Evolutionary conservation across 768 basidiomycete species (phyloP), one percentile per base, ranked within the genome.

Genomic region (Macrolepiota dolichaula): DNA sequence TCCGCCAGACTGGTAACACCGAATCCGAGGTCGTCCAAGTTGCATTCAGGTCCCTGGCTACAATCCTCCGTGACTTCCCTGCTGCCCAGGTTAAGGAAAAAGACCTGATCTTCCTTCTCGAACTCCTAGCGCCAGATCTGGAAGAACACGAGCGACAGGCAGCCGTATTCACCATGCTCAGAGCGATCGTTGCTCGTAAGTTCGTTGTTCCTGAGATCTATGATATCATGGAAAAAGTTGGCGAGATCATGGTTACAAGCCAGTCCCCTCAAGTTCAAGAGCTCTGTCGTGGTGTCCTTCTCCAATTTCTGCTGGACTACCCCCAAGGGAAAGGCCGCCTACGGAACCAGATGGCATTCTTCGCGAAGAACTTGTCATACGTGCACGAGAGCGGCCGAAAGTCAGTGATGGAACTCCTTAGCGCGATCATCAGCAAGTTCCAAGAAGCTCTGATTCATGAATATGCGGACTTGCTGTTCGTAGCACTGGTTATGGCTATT

Each of bases 181-280:
- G 94, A 10, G 91, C 95, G 25, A 94, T 98, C 65, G 87, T 98
- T 15, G 83, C 89, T 4, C 86, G 96, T 35, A 93, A 92, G 69
- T 91, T 98, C 64, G 87, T 98, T 35, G 92, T 96, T 0, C 93
- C 93, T 0, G 97, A 98, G 73, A 89, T 99, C 54, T 99, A 99
- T 75, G 96, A 98, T 72, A 75, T 96, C 37, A 98, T 99, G 96
- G 92, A 93, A 62, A 87, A 87, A 61, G 87, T 98, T 22, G 87
- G 94, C 2, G 89, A 94, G 65, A 85, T 96, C 66, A 87, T 97
- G 81, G 93, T 99, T 42, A 96, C 94, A 12, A 95, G 85, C 65
- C 96, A 98, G 72, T 94, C 96, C 2, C 73, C 86, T 0, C 88
- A 91, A 66, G 93, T 96, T 7, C 96, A 96, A 70, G 95, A 97